A percentile compares a stretch with the other conserved stretches of the same genome.
Evolutionary conservation across 2,329 filamentous ascomycete genomes (phyloP).

Genomic region (Fusarium ambrosium): DNA sequence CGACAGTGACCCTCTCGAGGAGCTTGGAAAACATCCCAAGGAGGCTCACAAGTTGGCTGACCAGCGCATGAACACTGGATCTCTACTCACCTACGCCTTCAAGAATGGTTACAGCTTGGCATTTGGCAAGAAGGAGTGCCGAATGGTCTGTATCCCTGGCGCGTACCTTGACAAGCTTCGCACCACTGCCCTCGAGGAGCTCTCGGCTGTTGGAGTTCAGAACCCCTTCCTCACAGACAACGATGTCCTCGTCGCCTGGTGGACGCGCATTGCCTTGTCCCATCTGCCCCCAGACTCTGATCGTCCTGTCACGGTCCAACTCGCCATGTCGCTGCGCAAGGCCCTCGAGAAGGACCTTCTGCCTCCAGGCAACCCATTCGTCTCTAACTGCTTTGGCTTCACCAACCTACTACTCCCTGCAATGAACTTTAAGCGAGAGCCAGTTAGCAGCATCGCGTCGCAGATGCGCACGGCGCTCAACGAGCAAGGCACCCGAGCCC

Average conservation of each 20-base stretch:
- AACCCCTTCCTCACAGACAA: conserved; percentile 24
- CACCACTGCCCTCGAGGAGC: background rate
- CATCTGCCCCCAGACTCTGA: conserved; percentile 6
- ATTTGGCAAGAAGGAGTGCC: conserved; percentile 15
- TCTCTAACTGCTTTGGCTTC: background rate
- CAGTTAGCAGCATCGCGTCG: background rate
- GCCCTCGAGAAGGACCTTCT: background rate
- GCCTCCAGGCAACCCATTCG: background rate
- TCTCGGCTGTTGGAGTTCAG: background rate
- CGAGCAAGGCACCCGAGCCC: conserved; percentile 12
- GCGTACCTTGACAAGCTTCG: background rate
- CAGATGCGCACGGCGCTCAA: conserved; percentile 1
- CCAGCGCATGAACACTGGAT: conserved; percentile 2
- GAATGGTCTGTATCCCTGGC: conserved; percentile 29
- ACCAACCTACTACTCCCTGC: background rate
- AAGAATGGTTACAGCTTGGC: conserved; percentile 14
- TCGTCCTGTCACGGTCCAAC: background rate
- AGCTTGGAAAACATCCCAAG: conserved; percentile 10
- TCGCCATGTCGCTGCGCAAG: background rate
- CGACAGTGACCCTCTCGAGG: background rate
- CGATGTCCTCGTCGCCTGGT: conserved; percentile 24
- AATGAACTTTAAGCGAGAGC: background rate
- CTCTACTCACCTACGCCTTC: conserved; percentile 9
- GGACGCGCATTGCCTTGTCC: conserved; percentile 18
- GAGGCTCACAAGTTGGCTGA: background rate